A percentile compares a stretch with the other conserved stretches of the same genome.
Conservation (phyloP, 179 eudicot species). For the Monotropa hypopitys region DNA sequence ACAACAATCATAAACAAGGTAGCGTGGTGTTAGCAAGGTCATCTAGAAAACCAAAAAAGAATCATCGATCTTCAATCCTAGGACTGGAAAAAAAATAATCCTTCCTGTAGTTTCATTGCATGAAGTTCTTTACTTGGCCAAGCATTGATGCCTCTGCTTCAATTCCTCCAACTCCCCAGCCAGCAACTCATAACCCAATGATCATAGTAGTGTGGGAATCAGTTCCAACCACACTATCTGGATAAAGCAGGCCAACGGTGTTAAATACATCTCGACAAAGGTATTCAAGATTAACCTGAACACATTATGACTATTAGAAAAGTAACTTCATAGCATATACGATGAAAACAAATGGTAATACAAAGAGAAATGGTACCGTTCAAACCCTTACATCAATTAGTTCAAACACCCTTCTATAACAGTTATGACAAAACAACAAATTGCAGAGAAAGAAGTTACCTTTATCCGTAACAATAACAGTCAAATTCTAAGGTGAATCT, state of each 20-base stretch:
- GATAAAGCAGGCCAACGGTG: slow-evolving; percentile 44
- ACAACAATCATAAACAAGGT: neutral
- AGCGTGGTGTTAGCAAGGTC: neutral
- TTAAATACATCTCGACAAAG: slow-evolving; percentile 53
- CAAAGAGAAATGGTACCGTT: neutral
- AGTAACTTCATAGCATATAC: neutral
- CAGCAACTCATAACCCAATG: slow-evolving; percentile 55
- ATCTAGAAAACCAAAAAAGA: neutral
- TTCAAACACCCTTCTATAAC: neutral
- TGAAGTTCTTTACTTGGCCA: slow-evolving; percentile 34
- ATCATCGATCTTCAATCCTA: neutral
- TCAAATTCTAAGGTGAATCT: slow-evolving; percentile 4
- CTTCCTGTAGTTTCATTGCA: neutral
- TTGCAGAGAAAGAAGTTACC: neutral
- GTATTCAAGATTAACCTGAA: slow-evolving; percentile 51
- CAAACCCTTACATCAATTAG: no score
- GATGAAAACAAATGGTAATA: neutral
- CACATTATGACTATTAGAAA: neutral
- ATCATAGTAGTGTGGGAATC: slow-evolving; percentile 66
- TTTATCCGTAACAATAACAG: neutral
- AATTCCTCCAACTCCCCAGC: slow-evolving; percentile 65
- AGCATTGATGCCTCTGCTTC: slow-evolving; percentile 62
- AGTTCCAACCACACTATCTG: slow-evolving; percentile 60
- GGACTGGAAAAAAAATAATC: neutral
- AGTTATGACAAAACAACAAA: neutral